Evolutionary conservation across 1,284 basidiomycete species (phyloP).

Genomic region (Ceratobasidium sp.): DNA sequence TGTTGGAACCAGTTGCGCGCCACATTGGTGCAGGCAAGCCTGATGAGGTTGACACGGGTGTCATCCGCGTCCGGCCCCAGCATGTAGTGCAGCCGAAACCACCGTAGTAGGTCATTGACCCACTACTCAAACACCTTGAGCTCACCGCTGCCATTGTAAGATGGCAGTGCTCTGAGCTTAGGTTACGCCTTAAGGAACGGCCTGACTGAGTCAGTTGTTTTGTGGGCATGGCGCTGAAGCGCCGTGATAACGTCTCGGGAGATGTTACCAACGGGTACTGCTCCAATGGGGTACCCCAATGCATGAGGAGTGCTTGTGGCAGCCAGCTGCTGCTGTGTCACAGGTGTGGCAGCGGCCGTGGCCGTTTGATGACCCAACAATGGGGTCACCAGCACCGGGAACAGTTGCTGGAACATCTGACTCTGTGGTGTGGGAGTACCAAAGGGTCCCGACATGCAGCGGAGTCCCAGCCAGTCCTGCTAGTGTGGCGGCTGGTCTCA

Average conservation of each 20-base stretch:
- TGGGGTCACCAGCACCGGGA: no score
- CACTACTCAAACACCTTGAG: background rate
- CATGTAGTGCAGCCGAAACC: background rate
- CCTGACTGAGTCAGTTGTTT: background rate
- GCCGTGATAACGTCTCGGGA: background rate
- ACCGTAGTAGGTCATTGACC: background rate
- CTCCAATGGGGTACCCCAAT: background rate
- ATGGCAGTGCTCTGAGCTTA: background rate
- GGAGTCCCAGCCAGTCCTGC: no score
- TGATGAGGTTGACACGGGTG: background rate
- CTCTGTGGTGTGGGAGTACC: no score
- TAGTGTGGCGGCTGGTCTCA: no score
- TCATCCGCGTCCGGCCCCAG: background rate
- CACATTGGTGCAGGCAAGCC: background rate
- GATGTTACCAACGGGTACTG: background rate
- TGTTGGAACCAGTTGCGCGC: slow-evolving; percentile 11
- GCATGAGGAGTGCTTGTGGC: background rate
- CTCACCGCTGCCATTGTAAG: background rate
- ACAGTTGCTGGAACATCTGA: no score
- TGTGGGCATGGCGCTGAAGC: background rate
- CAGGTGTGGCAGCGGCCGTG: background rate
- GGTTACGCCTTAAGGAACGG: background rate
- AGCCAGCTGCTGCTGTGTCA: background rate
- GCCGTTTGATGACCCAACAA: background rate
- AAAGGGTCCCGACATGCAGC: no score